Conservation (phyloP, 2,329 filamentous ascomycete species). For the Cytospora piceae region DNA sequence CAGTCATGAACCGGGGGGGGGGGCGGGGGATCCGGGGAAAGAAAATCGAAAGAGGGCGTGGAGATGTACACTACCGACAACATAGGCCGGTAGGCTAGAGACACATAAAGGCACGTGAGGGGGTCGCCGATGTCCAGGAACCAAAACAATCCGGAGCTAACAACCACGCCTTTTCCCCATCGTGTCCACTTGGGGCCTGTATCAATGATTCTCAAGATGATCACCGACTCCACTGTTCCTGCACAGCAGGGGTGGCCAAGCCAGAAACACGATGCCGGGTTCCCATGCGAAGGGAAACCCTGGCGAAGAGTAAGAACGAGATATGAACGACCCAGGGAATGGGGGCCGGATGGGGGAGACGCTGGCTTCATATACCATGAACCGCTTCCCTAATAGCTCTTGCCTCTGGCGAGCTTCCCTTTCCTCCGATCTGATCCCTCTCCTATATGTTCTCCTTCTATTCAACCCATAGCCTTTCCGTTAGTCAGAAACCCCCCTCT, state of each 20-base stretch:
- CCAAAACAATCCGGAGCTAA: neutral
- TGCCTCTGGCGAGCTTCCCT: slow-evolving; percentile 7
- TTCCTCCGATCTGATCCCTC: slow-evolving; percentile 6
- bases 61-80: no score
- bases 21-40: neutral
- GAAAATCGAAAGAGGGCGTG: neutral
- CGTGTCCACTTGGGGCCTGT: slow-evolving; percentile 3
- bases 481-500: neutral
- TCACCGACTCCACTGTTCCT: slow-evolving; percentile 26
- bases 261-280: slow-evolving; percentile 2
- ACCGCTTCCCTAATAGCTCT: slow-evolving; percentile 1
- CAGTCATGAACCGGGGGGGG: no score
- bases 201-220: neutral
- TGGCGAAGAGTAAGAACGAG: slow-evolving; percentile 3
- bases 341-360: neutral
- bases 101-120: neutral
- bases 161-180: neutral
- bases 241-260: slow-evolving; percentile 17
- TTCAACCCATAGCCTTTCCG: slow-evolving; percentile 5
- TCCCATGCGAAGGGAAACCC: slow-evolving; percentile 12
- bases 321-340: neutral
- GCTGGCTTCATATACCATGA: slow-evolving; percentile 18
- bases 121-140: neutral
- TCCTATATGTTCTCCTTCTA: slow-evolving; percentile 10
- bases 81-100: neutral